Conservation (phyloP, 306 rosid species). For the Vigna mungo region DNA sequence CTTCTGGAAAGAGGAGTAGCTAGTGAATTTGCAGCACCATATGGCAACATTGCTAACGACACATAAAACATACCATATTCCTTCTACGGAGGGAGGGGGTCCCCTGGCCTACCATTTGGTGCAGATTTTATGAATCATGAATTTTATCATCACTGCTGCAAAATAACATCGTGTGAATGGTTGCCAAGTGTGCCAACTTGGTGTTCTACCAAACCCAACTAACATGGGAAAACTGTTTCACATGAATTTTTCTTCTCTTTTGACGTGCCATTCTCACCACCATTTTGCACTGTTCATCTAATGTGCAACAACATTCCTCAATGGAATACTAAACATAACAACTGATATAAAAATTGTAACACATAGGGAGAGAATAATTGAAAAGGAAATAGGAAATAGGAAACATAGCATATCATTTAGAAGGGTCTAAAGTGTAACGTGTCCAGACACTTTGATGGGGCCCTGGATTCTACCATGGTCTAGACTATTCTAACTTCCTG, state of each 20-base stretch:
- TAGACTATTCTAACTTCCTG: constrained; percentile 34
- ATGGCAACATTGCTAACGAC: constrained; percentile 39
- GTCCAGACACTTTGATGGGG: constrained; percentile 30
- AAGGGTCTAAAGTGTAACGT: constrained; percentile 7
- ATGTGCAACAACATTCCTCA: background rate
- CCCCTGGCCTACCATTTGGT: constrained; percentile 26
- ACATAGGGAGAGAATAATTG: background rate
- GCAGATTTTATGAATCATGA: constrained; percentile 20
- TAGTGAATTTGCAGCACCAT: constrained; percentile 16
- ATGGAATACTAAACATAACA: background rate
- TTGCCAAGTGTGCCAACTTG: constrained; percentile 21
- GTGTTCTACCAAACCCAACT: constrained; percentile 1
- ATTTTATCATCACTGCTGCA: background rate
- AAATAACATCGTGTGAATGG: background rate
- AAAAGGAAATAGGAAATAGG: background rate
- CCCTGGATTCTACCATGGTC: constrained; percentile 32
- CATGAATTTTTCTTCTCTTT: background rate
- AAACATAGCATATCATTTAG: constrained; percentile 2
- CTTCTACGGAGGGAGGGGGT: constrained; percentile 20
- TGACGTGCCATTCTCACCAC: background rate
- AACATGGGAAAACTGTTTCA: background rate
- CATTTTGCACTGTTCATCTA: background rate
- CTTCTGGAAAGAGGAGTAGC: background rate
- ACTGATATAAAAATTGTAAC: background rate
- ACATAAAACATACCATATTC: constrained; percentile 33